Conservation (phyloP, 441 rosid species). For the Kokia cookei region DNA sequence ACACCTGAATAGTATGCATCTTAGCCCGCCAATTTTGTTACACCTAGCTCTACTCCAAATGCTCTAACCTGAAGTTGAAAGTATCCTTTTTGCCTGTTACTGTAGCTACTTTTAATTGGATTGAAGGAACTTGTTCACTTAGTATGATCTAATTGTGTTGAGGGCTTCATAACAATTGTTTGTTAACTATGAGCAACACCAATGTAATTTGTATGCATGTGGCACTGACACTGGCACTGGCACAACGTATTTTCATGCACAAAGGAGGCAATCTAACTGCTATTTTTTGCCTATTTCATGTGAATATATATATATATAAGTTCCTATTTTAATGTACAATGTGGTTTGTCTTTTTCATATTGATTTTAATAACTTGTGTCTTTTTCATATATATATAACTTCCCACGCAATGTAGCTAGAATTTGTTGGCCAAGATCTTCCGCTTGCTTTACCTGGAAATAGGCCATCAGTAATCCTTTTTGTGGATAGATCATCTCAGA, state of each 20-base stretch:
- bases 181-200: not conserved
- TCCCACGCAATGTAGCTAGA: conserved; percentile 52
- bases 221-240: not conserved
- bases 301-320: not conserved
- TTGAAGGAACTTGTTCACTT: not conserved
- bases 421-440: conserved; percentile 41
- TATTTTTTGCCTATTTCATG: not conserved
- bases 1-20: not conserved
- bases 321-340: not conserved
- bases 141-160: not conserved
- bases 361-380: not conserved
- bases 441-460: conserved; percentile 54
- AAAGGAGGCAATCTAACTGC: not conserved
- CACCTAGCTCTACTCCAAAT: not conserved
- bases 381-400: not conserved
- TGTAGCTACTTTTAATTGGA: not conserved
- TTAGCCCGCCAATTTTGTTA: not conserved
- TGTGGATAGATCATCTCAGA: conserved; percentile 74
- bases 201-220: not conserved
- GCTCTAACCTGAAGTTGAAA: not conserved
- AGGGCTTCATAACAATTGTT: not conserved
- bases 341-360: not conserved
- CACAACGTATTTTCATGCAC: not conserved
- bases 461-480: conserved; percentile 76
- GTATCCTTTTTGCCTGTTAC: not conserved